Conservation (phyloP, 1,284 basidiomycete genomes). For the Ganoderma sinense region DNA sequence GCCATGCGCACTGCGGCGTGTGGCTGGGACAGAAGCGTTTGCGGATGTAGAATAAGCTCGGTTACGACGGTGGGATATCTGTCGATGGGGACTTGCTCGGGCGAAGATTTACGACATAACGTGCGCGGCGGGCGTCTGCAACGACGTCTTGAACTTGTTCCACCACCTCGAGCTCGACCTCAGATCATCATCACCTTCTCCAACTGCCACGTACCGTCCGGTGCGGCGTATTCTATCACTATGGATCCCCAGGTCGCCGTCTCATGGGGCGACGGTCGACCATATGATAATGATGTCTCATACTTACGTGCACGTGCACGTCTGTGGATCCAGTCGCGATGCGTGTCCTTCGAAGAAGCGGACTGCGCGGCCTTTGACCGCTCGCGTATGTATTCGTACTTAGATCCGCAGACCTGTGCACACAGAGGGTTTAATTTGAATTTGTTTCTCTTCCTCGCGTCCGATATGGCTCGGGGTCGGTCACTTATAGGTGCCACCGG, state of each 20-base stretch:
- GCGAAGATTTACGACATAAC: not conserved
- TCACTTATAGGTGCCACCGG: not conserved
- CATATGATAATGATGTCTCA: not conserved
- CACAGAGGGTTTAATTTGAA: not conserved
- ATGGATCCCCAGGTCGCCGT: not conserved
- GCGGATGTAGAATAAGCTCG: not conserved
- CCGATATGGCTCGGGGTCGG: not conserved
- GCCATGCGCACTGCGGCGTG: not conserved
- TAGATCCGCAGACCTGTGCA: not conserved
- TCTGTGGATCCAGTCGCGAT: no score
- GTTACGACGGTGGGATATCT: not conserved
- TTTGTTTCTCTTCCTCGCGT: not conserved
- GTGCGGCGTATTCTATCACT: no score
- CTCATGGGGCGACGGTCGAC: not conserved
- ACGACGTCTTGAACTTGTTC: not conserved
- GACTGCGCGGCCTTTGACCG: not conserved
- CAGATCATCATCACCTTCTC: not conserved
- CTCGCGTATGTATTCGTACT: not conserved
- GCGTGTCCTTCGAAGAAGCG: no score
- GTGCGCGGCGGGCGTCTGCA: not conserved
- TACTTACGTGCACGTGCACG: no score
- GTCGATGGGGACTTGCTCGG: not conserved
- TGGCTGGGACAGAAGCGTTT: not conserved
- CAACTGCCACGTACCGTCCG: not conserved
- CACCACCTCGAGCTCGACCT: not conserved